These are phyloP conservation scores for Syncephalastrum sp. DNA, from an alignment of 371 early-diverging fungal genomes.

Conservation along the genomic window DNA sequence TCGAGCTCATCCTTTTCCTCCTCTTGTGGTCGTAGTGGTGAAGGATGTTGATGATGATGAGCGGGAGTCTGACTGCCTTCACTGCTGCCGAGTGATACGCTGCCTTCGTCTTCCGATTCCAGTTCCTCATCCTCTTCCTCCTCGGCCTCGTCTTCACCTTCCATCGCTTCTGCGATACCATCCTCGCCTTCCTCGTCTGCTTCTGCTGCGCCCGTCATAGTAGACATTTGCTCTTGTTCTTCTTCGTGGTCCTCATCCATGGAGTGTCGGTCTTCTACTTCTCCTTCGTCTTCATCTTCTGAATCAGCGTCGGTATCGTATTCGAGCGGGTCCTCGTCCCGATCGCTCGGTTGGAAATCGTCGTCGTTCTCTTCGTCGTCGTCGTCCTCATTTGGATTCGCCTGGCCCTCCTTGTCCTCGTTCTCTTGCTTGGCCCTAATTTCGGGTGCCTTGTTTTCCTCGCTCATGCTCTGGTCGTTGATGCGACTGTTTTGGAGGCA, in stretches of 20 bases:
- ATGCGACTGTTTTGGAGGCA: constrained; percentile 43
- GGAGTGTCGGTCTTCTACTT: constrained; percentile 1
- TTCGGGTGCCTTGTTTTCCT: constrained; percentile 35
- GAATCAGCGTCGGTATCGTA: constrained; percentile 43
- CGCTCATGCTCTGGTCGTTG: constrained; percentile 44
- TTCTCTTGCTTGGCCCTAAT: constrained; percentile 11
- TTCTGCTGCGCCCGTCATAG: background rate
- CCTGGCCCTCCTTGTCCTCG: background rate
- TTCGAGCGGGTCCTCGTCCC: constrained; percentile 42
- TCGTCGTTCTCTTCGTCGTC: constrained; percentile 34
- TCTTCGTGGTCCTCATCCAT: constrained; percentile 13
- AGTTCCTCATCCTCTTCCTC: constrained; percentile 11
- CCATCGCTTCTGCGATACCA: background rate
- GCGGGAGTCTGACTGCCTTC: constrained; percentile 4
- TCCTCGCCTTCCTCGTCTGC: constrained; percentile 1
- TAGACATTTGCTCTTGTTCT: background rate
- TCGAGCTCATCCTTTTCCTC: constrained; percentile 17
- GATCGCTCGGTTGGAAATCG: constrained; percentile 33
- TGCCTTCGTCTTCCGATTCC: constrained; percentile 6
- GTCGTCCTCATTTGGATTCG: constrained; percentile 11
- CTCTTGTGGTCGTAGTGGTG: constrained; percentile 1
- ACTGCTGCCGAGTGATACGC: constrained; percentile 1
- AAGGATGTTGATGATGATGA: too few relatives aligned
- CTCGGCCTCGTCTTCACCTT: constrained; percentile 10
- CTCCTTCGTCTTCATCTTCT: constrained; percentile 23